phyloP scores from a whole-genome alignment of 192 early-diverging fungal species.

The Backusella morwellensis region DNA sequence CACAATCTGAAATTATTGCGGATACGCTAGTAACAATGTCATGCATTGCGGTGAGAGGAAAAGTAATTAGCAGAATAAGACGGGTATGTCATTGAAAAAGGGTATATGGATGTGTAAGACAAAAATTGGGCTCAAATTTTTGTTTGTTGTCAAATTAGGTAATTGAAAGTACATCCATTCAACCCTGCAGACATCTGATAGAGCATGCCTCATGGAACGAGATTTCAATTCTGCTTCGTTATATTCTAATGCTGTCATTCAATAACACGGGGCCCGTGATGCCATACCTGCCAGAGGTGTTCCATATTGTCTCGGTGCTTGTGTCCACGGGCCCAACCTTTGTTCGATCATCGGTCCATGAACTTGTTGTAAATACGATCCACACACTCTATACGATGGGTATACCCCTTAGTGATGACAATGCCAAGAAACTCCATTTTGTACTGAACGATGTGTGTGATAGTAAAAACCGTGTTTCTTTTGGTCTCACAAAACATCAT shows the following conservation, averaged over 20 bases:
- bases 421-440: conserved; percentile 47
- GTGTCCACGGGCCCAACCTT: conserved; percentile 78
- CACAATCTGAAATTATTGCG: conserved; percentile 77
- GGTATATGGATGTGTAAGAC: neutral
- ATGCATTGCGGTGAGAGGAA: conserved; percentile 70
- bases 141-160: neutral
- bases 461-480: conserved; percentile 67
- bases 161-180: conserved; percentile 54
- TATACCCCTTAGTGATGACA: conserved; percentile 45
- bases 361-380: conserved; percentile 85
- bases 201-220: conserved; percentile 89
- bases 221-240: conserved; percentile 80
- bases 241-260: conserved; percentile 86
- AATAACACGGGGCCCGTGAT: conserved; percentile 69
- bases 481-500: conserved; percentile 66
- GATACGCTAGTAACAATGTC: conserved; percentile 85
- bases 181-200: conserved; percentile 62
- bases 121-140: conserved; percentile 47
- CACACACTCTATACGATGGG: conserved; percentile 69
- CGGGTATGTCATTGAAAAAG: conserved; percentile 49
- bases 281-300: conserved; percentile 77
- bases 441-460: conserved; percentile 79
- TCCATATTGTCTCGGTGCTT: conserved; percentile 78
- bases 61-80: conserved; percentile 75
- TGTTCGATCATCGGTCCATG: conserved; percentile 83